phyloP scores from a whole-genome alignment of 768 basidiomycete genomes.

The Suillus spraguei region DNA sequence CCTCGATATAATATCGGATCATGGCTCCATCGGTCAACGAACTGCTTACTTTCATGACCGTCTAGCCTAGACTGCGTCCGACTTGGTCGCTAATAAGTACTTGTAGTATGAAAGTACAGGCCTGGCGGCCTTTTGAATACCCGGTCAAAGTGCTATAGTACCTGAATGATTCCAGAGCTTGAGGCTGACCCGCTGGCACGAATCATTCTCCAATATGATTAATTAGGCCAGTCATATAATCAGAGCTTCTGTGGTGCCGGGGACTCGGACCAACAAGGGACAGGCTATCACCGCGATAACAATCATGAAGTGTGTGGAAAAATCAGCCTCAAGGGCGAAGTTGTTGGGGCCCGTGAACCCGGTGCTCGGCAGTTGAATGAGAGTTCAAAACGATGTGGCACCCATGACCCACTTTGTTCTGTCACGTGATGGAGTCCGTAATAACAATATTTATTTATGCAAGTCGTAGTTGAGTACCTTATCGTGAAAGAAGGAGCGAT shows the following conservation, averaged over 20 bases:
- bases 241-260: slow-evolving; percentile 1
- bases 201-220: neutral
- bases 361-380: neutral
- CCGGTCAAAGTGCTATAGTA: slow-evolving; percentile 1
- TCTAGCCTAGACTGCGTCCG: neutral
- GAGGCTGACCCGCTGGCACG: neutral
- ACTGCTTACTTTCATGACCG: slow-evolving; percentile 5
- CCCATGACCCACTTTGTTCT: no score
- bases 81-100: neutral
- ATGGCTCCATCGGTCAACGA: neutral
- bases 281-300: slow-evolving; percentile 1
- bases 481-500: slow-evolving; percentile 5
- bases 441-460: neutral
- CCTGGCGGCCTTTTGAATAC: neutral
- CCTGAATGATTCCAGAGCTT: neutral
- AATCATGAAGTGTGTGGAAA: neutral
- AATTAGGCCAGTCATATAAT: neutral
- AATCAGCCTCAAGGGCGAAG: neutral
- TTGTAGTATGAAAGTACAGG: slow-evolving; percentile 1
- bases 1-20: slow-evolving; percentile 2
- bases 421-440: neutral
- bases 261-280: neutral
- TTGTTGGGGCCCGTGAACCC: neutral
- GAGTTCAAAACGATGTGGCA: neutral
- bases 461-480: neutral